These are phyloP conservation scores for Picocystis sp. DNA, from an alignment of 163 green algal genomes.

Conservation along the genomic window DNA sequence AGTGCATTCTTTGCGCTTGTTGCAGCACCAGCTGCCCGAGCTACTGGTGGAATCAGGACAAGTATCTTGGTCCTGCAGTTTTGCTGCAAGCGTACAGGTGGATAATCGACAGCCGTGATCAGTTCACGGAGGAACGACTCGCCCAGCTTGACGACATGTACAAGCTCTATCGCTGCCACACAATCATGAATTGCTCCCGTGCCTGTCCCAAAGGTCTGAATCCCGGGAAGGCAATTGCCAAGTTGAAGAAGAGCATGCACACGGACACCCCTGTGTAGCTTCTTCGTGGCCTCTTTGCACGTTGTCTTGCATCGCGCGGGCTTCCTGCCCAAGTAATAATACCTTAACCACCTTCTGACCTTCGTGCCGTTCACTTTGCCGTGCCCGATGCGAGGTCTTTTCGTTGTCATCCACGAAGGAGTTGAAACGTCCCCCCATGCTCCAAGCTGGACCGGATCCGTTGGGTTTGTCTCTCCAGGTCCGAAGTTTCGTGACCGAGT, in stretches of 20 bases:
- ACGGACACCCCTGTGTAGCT: conserved; percentile 8
- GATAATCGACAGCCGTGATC: conserved; percentile 82
- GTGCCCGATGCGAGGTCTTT: no score
- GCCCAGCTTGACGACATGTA: conserved; percentile 78
- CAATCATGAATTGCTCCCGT: conserved; percentile 95
- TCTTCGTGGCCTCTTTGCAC: no score
- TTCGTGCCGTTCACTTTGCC: no score
- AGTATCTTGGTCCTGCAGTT: conserved; percentile 91
- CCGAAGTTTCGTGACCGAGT: no score
- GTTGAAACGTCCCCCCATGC: no score
- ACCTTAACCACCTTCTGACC: no score
- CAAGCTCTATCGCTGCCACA: conserved; percentile 97
- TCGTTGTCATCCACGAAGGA: no score
- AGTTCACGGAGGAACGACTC: conserved; percentile 76
- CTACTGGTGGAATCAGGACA: conserved; percentile 70
- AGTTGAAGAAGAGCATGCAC: conserved; percentile 61
- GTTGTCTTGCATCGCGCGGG: no score
- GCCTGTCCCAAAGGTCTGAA: conserved; percentile 76
- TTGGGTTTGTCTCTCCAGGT: no score
- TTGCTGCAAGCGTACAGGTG: conserved; percentile 89
- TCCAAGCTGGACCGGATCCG: no score
- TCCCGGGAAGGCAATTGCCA: conserved; percentile 73
- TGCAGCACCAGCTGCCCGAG: conserved; percentile 28
- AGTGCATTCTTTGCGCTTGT: conserved; percentile 98
- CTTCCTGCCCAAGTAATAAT: no score